Conservation (phyloP, 495 filamentous ascomycete species). For the Penicillium desertorum region DNA sequence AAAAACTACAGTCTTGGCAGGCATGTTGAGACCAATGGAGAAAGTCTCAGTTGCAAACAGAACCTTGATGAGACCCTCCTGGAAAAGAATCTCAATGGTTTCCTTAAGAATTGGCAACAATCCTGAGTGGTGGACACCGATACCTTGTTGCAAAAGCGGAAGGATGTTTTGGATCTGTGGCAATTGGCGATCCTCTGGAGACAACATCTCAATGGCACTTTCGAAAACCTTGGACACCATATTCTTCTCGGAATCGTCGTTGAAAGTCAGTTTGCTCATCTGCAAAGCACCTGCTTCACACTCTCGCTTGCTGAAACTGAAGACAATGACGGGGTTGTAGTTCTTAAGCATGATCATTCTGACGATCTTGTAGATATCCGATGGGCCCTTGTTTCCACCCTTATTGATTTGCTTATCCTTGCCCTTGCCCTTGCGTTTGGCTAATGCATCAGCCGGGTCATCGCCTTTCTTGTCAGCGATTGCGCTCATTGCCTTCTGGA, state of each 20-base stretch:
- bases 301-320: slow-evolving; percentile 97
- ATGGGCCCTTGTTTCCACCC: slow-evolving; percentile 69
- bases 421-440: slow-evolving; percentile 78
- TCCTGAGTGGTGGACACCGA: slow-evolving; percentile 96
- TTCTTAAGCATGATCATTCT: slow-evolving; percentile 97
- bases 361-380: slow-evolving; percentile 95
- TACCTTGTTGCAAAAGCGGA: slow-evolving; percentile 83
- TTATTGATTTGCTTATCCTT: slow-evolving; percentile 90
- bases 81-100: slow-evolving; percentile 98
- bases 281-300: slow-evolving; percentile 84
- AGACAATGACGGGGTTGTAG: slow-evolving; percentile 96
- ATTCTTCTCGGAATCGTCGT: slow-evolving; percentile 90
- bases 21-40: slow-evolving; percentile 98
- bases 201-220: slow-evolving; percentile 84
- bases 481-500: slow-evolving; percentile 87
- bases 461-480: slow-evolving; percentile 88
- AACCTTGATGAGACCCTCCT: slow-evolving; percentile 96
- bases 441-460: slow-evolving; percentile 73
- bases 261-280: slow-evolving; percentile 87
- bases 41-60: slow-evolving; percentile 98
- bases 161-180: slow-evolving; percentile 91
- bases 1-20: slow-evolving; percentile 97
- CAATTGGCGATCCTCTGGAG: slow-evolving; percentile 82
- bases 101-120: slow-evolving; percentile 95
- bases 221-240: slow-evolving; percentile 94